Percentiles rank a stretch among this genome's conserved stretches.
phyloP scores from a whole-genome alignment of 2,329 filamentous ascomycete genomes.

The Aspergillus thermomutatus region DNA sequence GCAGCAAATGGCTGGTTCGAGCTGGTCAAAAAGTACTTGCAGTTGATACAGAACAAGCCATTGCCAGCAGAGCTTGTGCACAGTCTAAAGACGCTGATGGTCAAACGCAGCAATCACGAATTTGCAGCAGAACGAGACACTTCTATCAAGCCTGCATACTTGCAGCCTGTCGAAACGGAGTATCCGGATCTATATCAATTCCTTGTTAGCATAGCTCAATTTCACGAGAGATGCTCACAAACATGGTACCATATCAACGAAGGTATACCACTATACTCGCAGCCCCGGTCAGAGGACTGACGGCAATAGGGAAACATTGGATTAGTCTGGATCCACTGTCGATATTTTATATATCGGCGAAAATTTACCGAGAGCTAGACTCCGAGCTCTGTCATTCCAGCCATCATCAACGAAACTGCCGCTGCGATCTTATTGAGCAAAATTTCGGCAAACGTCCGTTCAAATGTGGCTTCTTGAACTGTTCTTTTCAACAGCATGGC shows the following conservation, averaged over 20 bases:
- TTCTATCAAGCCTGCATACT: neutral
- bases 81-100: neutral
- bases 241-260: slow-evolving; percentile 1
- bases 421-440: neutral
- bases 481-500: slow-evolving; percentile 1
- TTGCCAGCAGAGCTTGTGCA: neutral
- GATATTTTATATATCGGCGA: neutral
- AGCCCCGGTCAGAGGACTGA: neutral
- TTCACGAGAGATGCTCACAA: neutral
- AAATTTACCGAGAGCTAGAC: neutral
- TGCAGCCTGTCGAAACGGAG: neutral
- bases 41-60: neutral
- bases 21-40: neutral
- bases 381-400: too few relatives aligned
- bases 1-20: neutral
- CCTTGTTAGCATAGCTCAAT: neutral
- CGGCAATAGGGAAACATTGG: neutral
- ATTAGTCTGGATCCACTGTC: neutral
- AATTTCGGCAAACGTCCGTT: slow-evolving; percentile 1
- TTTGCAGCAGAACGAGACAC: neutral
- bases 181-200: neutral
- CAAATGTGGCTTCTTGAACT: slow-evolving; percentile 3
- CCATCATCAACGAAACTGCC: neutral
- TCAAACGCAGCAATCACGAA: neutral
- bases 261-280: neutral